phyloP scores from a whole-genome alignment of 768 basidiomycete species.

The Pleurotus cornucopiae region DNA sequence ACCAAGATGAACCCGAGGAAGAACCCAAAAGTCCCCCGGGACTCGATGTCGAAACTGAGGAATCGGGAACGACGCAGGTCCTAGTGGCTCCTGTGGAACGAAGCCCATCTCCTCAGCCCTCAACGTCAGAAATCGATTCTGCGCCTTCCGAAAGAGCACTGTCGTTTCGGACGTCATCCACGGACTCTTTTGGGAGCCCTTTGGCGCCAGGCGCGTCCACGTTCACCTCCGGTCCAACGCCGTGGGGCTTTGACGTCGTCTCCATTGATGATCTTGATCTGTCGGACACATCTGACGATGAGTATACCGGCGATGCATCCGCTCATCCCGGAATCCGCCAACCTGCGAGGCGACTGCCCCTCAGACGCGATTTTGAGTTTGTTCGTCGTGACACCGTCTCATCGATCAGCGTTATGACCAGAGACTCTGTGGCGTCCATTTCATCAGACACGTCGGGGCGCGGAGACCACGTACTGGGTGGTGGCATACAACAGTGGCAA shows the following conservation, averaged over 20 bases:
- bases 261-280: constrained; percentile 78
- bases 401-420: constrained; percentile 71
- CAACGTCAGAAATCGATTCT: neutral
- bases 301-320: constrained; percentile 30
- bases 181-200: constrained; percentile 46
- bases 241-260: constrained; percentile 67
- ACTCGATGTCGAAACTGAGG: neutral
- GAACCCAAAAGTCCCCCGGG: neutral
- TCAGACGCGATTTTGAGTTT: constrained; percentile 79
- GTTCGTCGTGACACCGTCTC: constrained; percentile 69
- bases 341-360: constrained; percentile 56
- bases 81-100: neutral
- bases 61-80: neutral
- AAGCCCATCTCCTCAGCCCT: neutral
- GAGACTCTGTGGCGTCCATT: constrained; percentile 53
- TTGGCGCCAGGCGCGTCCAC: constrained; percentile 34
- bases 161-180: constrained; percentile 43
- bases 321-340: constrained; percentile 53
- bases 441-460: constrained; percentile 38
- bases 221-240: constrained; percentile 29
- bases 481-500: constrained; percentile 75
- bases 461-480: constrained; percentile 36
- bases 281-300: constrained; percentile 71
- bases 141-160: constrained; percentile 22
- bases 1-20: neutral